Base-by-base conservation (phyloP, 495 filamentous ascomycete species). In the Pseudomonodictys pantanalensis region DNA sequence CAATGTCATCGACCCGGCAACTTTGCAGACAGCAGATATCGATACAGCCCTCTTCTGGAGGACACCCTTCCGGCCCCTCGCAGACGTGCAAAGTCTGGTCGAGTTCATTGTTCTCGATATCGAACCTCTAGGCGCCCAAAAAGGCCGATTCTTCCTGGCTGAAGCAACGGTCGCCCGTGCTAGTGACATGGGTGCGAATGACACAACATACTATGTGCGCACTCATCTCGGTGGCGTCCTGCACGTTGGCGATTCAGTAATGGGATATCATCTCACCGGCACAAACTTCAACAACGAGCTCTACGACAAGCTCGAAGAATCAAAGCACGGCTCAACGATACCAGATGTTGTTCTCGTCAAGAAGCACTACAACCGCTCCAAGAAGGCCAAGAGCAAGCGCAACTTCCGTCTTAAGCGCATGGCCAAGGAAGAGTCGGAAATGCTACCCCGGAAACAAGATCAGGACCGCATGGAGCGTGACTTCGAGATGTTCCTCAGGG, bases 21-120 rank as follows among this genome's bases (percentile, higher is more conserved):
- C 92, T 0, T 87, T 99, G 2, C 91, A 97, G 67, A 91, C 86
- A 0, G 83, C 91, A 23, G 93, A 97, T 49, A 76, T 97, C 44
- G 86, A 85, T 59, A 82, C 89, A 6, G 78, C 81, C 0, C 77
- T 86, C 17, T 99, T 91, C 75, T 99, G 92, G 92, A 81, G 92
- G 18, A 75, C 84, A 0, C 95, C 95, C 0, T 97, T 99, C 77
- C 75, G 71, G 22, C 82, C 85, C 1, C 78, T 99, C 3, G 89
- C 93, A 0, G 92, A 96, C 65, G 84, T 91, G 7, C 83, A 88
- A 42, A 86, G 93, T 22, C 78, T 99, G 17, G 83, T 86, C 25
- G 95, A 99, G 69, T 97, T 97, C 69, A 85, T 97, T 39, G 78
- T 99, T 17, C 86, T 99, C 77, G 92, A 99, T 68, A 95, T 96